Percentiles rank a stretch among this genome's conserved stretches.
phyloP scores from a whole-genome alignment of 2,329 filamentous ascomycete genomes.

The Fusarium redolens region DNA sequence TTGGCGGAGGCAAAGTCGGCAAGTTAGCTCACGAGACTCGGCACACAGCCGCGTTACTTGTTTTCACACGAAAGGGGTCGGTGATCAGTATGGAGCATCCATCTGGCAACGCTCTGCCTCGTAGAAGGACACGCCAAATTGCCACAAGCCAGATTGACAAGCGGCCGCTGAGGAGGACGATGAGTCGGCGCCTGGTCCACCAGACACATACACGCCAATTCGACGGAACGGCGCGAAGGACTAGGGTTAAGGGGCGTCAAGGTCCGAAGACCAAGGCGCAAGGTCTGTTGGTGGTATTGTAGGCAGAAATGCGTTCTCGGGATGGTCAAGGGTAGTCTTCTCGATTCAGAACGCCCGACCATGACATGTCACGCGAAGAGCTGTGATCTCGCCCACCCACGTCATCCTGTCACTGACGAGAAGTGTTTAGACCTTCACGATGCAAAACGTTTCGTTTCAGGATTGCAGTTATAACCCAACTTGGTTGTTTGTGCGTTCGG shows the following conservation, averaged over 20 bases:
- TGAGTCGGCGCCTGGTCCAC: not conserved
- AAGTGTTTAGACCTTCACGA: slow-evolving; percentile 22
- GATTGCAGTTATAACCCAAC: too few relatives aligned
- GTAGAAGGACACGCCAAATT: not conserved
- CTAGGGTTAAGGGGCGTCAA: not conserved
- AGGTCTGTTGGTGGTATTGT: not conserved
- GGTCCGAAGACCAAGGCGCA: too few relatives aligned
- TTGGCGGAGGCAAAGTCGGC: too few relatives aligned
- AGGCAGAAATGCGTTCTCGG: not conserved
- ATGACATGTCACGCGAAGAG: slow-evolving; percentile 46
- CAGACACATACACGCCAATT: not conserved
- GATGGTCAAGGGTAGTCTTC: not conserved
- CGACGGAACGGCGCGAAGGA: not conserved
- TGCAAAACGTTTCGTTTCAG: too few relatives aligned
- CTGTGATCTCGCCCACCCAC: not conserved
- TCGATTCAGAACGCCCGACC: slow-evolving; percentile 21
- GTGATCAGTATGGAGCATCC: too few relatives aligned
- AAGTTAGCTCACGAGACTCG: too few relatives aligned
- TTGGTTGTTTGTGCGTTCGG: too few relatives aligned
- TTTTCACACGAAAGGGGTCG: too few relatives aligned
- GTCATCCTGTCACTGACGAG: slow-evolving; percentile 46
- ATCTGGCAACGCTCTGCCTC: not conserved
- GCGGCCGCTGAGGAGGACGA: not conserved
- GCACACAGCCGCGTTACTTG: too few relatives aligned
- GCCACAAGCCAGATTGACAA: not conserved